A percentile compares a stretch with the other conserved stretches of the same genome.
phyloP scores from a whole-genome alignment of 169 alveolate genomes.

The Plasmodium gallinaceum region DNA sequence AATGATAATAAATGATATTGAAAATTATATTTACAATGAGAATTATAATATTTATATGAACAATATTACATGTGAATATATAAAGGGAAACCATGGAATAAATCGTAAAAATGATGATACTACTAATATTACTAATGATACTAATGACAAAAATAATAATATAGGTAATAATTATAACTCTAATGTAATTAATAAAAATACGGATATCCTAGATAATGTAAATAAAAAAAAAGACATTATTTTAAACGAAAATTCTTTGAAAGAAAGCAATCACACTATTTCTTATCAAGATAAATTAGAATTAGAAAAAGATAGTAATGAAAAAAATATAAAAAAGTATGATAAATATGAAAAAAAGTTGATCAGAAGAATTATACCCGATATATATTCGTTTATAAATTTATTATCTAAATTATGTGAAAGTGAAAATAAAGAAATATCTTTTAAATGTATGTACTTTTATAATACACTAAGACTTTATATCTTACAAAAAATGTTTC shows the following conservation, averaged over 20 bases:
- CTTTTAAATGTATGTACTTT: conserved; percentile 68
- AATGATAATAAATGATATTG: conserved; percentile 44
- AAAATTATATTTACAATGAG: conserved; percentile 37
- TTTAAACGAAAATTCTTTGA: neutral
- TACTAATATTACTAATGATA: neutral
- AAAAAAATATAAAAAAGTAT: conserved; percentile 21
- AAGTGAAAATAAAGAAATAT: conserved; percentile 49
- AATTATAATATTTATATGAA: conserved; percentile 8
- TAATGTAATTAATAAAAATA: neutral
- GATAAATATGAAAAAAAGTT: conserved; percentile 66
- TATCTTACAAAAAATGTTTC: conserved; percentile 51
- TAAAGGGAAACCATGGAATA: neutral
- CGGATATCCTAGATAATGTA: neutral
- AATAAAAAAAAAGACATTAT: neutral
- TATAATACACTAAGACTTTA: conserved; percentile 55
- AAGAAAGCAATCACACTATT: neutral
- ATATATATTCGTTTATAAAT: conserved; percentile 62
- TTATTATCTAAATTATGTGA: conserved; percentile 70
- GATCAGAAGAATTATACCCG: conserved; percentile 55
- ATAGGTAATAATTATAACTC: neutral
- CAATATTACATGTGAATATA: neutral
- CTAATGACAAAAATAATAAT: neutral
- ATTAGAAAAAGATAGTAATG: neutral
- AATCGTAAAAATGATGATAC: neutral
- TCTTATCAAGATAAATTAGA: neutral